Base-by-base conservation (phyloP, 2,329 filamentous ascomycete genomes). In the Verticillium klebahnii region DNA sequence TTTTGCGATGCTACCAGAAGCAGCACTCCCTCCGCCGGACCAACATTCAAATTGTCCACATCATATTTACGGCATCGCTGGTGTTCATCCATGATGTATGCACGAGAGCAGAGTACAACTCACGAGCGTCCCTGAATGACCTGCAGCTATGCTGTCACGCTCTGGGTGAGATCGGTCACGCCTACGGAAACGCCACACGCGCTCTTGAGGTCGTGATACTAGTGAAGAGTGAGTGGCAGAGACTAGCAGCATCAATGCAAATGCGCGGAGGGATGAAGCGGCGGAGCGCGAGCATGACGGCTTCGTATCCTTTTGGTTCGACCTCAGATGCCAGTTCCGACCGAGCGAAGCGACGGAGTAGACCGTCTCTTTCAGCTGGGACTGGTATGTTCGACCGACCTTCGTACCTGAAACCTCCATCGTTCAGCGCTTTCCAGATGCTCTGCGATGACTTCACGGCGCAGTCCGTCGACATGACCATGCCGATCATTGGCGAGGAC, bases 91-190 rank as follows among this genome's bases (percentile, higher is more conserved):
- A 66, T 36, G 67, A 68, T 59, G 57, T 63, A 52, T n/a, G 56
- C 23, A 52, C 65, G 52, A 50, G 52, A 3, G n/a, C 39, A n/a
- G 19, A 36, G 11, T 59, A 64, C 34, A 60, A 64, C 23, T 50
- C 60, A 2, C 17, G 64, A 58, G 29, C 58, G 45, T 58, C 58
- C 2, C 39, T 57, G 12, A 60, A 54, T 2, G 60, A 70, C 37
- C 62, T 70, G 5, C 68, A 64, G 52, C 57, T 66, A 1, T 71
- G 69, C 62, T 69, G 69, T 45, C 61, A 68, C 36, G 69, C 69
- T 1, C 59, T 71, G 0, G 69, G 69, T 4, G 67, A 69, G 31
- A 62, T 67, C 45, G 64, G 66, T 1, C 61, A 60, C 15, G 61
- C 60, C 29, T 67, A 60, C 37, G 64, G 64, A 3, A 67, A 66